A percentile compares a stretch with the other conserved stretches of the same genome.
Conservation (phyloP, 2,329 filamentous ascomycete genomes). For the Monilinia vaccinii-corymbosi region DNA sequence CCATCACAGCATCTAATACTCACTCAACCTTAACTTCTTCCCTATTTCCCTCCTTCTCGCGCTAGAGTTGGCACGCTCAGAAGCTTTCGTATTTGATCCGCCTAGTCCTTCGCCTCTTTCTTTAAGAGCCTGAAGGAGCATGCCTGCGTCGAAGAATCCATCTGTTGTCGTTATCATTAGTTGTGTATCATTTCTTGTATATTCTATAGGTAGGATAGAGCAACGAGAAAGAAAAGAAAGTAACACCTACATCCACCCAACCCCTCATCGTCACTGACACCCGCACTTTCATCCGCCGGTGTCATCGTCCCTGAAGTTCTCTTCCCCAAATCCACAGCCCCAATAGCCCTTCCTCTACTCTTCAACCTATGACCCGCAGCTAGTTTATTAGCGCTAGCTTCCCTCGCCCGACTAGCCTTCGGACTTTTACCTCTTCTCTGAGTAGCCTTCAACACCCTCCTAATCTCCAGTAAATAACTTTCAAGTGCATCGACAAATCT, state of each 20-base stretch:
- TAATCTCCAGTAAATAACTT: conserved; percentile 81
- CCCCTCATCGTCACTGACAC: conserved; percentile 75
- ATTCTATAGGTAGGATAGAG: no score
- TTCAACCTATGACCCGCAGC: conserved; percentile 44
- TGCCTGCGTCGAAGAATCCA: conserved; percentile 95
- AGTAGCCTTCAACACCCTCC: conserved; percentile 69
- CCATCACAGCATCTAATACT: conserved; percentile 38
- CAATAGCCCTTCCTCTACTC: conserved; percentile 64
- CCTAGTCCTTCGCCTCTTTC: conserved; percentile 48
- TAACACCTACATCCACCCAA: conserved; percentile 92
- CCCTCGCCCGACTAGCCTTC: conserved; percentile 47
- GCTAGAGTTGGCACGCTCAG: conserved; percentile 50
- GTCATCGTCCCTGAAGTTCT: conserved; percentile 42
- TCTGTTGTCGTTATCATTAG: conserved; percentile 42
- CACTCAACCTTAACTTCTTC: conserved; percentile 61
- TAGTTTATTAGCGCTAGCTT: conserved; percentile 38
- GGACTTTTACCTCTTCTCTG: conserved; percentile 43
- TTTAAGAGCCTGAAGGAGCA: conserved; percentile 83
- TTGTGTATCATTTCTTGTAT: neutral
- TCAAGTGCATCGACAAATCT: conserved; percentile 86
- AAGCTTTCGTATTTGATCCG: conserved; percentile 41
- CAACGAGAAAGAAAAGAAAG: conserved; percentile 24
- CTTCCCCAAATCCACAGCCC: conserved; percentile 40
- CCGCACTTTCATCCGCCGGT: conserved; percentile 59
- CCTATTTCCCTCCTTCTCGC: conserved; percentile 59